Base-by-base conservation (phyloP, 371 early-diverging fungal species). In the Saksenaea vasiformis region DNA sequence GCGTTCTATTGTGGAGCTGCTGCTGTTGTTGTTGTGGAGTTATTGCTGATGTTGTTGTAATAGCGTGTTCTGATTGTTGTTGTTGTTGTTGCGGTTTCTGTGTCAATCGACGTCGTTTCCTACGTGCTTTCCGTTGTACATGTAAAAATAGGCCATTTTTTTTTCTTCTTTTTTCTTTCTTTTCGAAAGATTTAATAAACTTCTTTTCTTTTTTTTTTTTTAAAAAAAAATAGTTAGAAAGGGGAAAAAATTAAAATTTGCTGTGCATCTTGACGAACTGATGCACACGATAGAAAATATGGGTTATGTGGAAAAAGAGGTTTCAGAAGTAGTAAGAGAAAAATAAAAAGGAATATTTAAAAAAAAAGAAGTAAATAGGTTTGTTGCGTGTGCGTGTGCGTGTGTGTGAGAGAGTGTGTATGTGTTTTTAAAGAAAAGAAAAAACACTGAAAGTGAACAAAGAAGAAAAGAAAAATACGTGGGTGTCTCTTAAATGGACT, bases 61-160 rank as follows among this genome's bases (percentile, higher is more conserved):
- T 66, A 27, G 15, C 58, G 15, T 62, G 27, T 56, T 44, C 24
- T 43, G 10, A 36, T 58, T 57, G 58, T n/a, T 10, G 39, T 55
- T 56, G 27, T 58, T 31, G 15, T 37, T 55, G 39, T 58, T 58
- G 62, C 58, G 28, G 36, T 61, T 31, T 70, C 70, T 70, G 62
- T 56, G 66, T 70, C 70, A 70, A 70, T 70, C 70, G 63, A 70
- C 70, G 63, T 70, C 70, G 70, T 65, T 70, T 70, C 70, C 70
- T 62, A 70, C 70, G 70, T 70, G 70, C 60, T 70, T 70, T 62
- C 70, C 70, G 63, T 70, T 70, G 60, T 61, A 70, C 70, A 70
- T 70, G 66, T 70, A 70, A 66, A 66, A 70, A 60, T 70, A 70
- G 64, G 70, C 70, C 70, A 70, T 70, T n/a, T 54, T 61, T 28